Conservation (phyloP, 495 filamentous ascomycete species). For the Amphirosellinia nigrospora region DNA sequence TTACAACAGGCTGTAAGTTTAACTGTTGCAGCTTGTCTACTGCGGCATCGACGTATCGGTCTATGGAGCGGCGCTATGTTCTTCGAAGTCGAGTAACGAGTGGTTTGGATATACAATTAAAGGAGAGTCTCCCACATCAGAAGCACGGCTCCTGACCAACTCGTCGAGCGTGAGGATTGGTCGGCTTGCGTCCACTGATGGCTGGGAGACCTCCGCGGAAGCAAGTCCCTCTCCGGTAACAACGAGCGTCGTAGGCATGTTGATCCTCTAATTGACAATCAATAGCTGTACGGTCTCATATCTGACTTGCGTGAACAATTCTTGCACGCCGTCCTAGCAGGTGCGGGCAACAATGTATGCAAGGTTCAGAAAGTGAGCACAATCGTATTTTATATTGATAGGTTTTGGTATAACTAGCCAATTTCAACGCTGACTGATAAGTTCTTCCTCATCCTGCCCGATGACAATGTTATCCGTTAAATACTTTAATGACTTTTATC, state of each 20-base stretch:
- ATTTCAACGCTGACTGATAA: too few species aligned
- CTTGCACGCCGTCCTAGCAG: neutral
- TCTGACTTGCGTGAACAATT: neutral
- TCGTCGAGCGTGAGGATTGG: constrained; percentile 21
- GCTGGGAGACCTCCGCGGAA: neutral
- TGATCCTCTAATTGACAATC: neutral
- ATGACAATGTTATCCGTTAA: too few species aligned
- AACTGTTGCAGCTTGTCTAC: constrained; percentile 19
- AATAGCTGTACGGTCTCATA: neutral
- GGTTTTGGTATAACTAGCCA: too few species aligned
- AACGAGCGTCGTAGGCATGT: constrained; percentile 1
- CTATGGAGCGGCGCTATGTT: constrained; percentile 22
- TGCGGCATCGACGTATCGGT: constrained; percentile 23
- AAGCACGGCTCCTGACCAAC: constrained; percentile 21
- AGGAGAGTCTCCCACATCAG: constrained; percentile 21
- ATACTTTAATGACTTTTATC: too few species aligned
- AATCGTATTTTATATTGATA: too few species aligned
- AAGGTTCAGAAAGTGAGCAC: too few species aligned
- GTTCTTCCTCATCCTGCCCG: too few species aligned
- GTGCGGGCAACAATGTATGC: neutral
- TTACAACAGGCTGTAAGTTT: constrained; percentile 19
- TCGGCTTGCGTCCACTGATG: neutral
- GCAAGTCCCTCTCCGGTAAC: constrained; percentile 1
- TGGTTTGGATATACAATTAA: constrained; percentile 26
- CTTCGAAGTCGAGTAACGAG: constrained; percentile 16